Evolutionary conservation across 164 flowering plant genomes (phyloP).

Genomic region (Umbilicus rupestris): DNA sequence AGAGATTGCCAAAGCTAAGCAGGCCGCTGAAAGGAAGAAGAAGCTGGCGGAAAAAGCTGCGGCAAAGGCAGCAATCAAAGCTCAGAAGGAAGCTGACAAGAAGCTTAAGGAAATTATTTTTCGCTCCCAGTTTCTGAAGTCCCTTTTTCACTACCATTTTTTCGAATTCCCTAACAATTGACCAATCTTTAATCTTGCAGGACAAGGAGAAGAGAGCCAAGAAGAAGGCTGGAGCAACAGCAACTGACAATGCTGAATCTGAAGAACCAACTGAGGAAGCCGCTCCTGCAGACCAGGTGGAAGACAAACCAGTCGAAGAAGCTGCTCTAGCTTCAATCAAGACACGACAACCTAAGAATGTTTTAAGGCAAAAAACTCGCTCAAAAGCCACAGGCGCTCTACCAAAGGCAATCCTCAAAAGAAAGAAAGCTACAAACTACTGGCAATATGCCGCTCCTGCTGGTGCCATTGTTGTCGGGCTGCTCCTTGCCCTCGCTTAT

Average conservation of each 20-base stretch:
- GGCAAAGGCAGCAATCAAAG: constrained; percentile 64
- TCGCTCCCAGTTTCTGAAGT: not conserved
- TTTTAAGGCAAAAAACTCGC: constrained; percentile 34
- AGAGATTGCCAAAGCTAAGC: constrained; percentile 75
- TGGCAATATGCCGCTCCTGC: constrained; percentile 63
- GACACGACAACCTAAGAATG: constrained; percentile 38
- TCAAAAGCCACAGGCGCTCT: constrained; percentile 39
- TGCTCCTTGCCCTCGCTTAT: constrained; percentile 38
- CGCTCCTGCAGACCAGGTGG: constrained; percentile 19
- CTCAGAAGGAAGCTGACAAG: constrained; percentile 91
- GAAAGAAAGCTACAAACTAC: constrained; percentile 59
- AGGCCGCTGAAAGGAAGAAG: constrained; percentile 67
- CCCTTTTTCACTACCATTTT: not conserved
- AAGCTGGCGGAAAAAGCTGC: constrained; percentile 51
- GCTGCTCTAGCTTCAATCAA: constrained; percentile 31
- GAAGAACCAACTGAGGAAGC: constrained; percentile 23
- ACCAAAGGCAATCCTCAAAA: constrained; percentile 54
- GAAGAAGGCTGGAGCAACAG: not conserved
- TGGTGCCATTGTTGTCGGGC: constrained; percentile 25
- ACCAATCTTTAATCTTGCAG: not conserved
- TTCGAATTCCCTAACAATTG: not conserved
- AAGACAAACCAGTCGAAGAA: constrained; percentile 26
- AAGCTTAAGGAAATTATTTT: constrained; percentile 62
- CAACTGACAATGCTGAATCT: not conserved
- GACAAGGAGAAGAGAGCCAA: not conserved